Conservation (phyloP, 1,284 basidiomycete genomes). For the Cryptococcus sp. region DNA sequence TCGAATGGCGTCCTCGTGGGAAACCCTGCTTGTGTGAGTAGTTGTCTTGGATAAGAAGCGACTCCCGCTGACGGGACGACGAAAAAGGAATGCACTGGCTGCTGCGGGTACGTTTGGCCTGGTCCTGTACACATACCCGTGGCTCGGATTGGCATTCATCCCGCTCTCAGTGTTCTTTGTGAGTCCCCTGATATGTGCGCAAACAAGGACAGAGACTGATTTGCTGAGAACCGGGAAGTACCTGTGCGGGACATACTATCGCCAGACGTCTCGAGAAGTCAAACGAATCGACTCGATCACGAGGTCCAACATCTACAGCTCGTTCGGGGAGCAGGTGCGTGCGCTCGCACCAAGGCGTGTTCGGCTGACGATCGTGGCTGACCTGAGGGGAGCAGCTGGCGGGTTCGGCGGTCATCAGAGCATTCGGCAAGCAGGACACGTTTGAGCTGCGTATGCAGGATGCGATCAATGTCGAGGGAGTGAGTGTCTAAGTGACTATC, state of each 20-base stretch:
- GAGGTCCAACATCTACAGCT: conserved; percentile 36
- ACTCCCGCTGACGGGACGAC: not conserved
- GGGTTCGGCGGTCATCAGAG: conserved; percentile 33
- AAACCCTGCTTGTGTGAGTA: conserved; percentile 24
- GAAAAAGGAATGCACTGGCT: conserved; percentile 15
- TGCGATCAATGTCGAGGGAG: conserved; percentile 30
- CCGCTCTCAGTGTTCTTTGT: conserved; percentile 33
- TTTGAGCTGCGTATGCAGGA: conserved; percentile 24
- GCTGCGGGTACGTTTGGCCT: conserved; percentile 35
- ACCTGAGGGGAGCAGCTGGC: conserved; percentile 19
- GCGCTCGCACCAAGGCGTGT: not conserved
- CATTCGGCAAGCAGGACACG: conserved; percentile 27
- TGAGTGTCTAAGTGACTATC: conserved; percentile 13
- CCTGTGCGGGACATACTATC: conserved; percentile 30
- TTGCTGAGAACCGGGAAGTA: conserved; percentile 14
- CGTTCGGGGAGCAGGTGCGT: conserved; percentile 40
- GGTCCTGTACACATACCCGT: conserved; percentile 33
- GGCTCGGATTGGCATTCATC: conserved; percentile 29
- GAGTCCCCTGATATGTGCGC: conserved; percentile 2
- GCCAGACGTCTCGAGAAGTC: conserved; percentile 36
- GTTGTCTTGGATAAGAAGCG: not conserved
- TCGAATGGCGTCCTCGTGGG: conserved; percentile 22
- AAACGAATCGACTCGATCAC: conserved; percentile 40
- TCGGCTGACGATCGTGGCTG: not conserved
- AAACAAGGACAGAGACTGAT: not conserved